Base-by-base conservation (phyloP, 768 basidiomycete species). In the Artomyces pyxidatus region DNA sequence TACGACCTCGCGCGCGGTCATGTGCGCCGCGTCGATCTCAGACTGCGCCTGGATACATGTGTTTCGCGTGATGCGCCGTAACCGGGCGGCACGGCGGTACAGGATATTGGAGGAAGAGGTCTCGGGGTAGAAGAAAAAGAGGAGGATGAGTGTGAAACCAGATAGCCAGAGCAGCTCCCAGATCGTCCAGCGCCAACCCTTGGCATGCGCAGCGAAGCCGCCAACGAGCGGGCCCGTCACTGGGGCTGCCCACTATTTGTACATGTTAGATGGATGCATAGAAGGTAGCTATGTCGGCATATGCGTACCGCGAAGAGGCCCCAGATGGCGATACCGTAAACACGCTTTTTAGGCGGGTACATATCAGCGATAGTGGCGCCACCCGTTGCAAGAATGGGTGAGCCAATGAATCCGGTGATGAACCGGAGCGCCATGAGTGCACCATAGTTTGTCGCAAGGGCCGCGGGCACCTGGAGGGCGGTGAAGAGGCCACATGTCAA, bases 101-200 rank as follows among this genome's bases (percentile, higher is more conserved):
- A 35, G 32, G 32, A 35, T 35, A 17, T 35, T 35, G 32, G 39
- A 41, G 12, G 39, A 23, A 21, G 17, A 19, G 2, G 65, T 66
- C 56, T 66, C 65, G 1, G 65, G 64, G 17, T 65, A 52, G 39
- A 61, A 52, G 7, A 62, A 48, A 16, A 59, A 39, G n/a, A 66
- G 56, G 29, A 65, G 56, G 2, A 59, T 49, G 19, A 65, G 50
- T 4, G 63, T 42, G 37, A 56, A 57, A 3, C 59, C 52, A 3
- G 59, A 58, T 37, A 66, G 56, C 64, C 64, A 66, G 25, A 65
- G 48, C 27, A 66, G 32, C 32, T 52, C 60, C 56, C 59, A 61
- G 45, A 62, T 57, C 19, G 64, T 62, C 64, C 65, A 66, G 35
- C 51, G 50, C 65, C 64, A 66, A 12, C 52, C 50, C 32, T 66